Evolutionary conservation across 805 yeast genomes (phyloP), one percentile per base, ranked within the genome.

Genomic region (Kregervanrija pseudodelftensis): DNA sequence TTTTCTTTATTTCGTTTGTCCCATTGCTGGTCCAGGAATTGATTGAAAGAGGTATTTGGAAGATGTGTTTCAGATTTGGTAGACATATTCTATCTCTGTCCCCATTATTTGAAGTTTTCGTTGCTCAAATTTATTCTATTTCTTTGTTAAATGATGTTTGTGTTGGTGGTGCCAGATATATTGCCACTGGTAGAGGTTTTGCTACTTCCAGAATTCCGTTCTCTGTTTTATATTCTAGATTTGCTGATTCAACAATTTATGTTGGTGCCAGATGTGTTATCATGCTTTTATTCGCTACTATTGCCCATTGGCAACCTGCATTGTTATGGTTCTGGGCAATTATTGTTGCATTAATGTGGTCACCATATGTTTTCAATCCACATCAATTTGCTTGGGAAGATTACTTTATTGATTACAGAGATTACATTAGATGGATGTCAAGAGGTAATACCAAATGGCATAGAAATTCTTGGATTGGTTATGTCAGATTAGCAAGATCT

Each of bases 271-370:
- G 90, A 72, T 77, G 80, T 41, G 70, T 82, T 77, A 61, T 85
- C 61, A 78, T 84, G 74, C 72, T 84, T 51, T 64, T 82, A 49
- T 82, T 82, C 50, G 88, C 85, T 59, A 76, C 89, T 14, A 79
- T 80, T 55, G 74, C 89, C 30, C 80, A 79, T 59, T 85, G 98
- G 98, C 95, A 87, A 68, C 84, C 96, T 17, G 86, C 97, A 37
- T 73, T 93, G 56, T 67, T 91, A 51, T 93, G 97, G 96, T 93
- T 93, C 79, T 93, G 98, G 97, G 83, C 93, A 48, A 84, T 95
- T 14, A 72, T 89, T 56, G 74, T 89, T 40, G 86, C 98, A 3
- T 75, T 93, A 69, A 76, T 88, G 69, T 79, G 88, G 56, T 83
- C 98, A 40, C 99, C 99, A 59, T 89, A 91, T 66, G 61, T 93